Conservation (phyloP, 805 yeast genomes). For the Candida yuanshanica region DNA sequence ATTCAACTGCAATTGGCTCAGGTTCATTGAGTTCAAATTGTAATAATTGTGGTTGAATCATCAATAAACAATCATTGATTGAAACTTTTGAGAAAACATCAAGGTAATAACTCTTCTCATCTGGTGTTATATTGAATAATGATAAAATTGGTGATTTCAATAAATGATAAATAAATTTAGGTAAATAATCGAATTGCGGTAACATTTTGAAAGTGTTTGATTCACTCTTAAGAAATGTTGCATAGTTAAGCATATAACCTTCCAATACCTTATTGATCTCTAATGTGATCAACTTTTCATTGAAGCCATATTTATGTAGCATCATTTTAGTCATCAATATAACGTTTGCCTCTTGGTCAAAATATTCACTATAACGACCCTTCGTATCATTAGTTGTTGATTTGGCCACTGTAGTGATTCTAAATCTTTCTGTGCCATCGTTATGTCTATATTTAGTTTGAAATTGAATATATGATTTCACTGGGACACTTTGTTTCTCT, state of each 20-base stretch:
- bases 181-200: conserved; percentile 74
- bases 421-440: conserved; percentile 71
- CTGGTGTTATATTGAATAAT: conserved; percentile 95
- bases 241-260: conserved; percentile 79
- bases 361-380: conserved; percentile 46
- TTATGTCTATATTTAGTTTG: conserved; percentile 87
- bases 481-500: conserved; percentile 22
- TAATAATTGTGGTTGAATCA: conserved; percentile 93
- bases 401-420: conserved; percentile 78
- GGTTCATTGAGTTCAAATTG: conserved; percentile 56
- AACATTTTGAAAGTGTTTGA: conserved; percentile 73
- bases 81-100: conserved; percentile 83
- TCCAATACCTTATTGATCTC: conserved; percentile 88
- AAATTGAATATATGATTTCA: conserved; percentile 59
- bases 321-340: conserved; percentile 74
- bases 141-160: conserved; percentile 91
- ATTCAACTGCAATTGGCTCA: conserved; percentile 80
- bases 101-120: conserved; percentile 92
- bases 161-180: conserved; percentile 89
- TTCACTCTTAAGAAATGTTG: conserved; percentile 83
- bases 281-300: conserved; percentile 67
- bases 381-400: conserved; percentile 41
- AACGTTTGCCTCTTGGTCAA: conserved; percentile 96
- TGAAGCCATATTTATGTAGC: conserved; percentile 44
- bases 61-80: conserved; percentile 81